Base-by-base conservation (phyloP, 179 eudicot species). In the Silene vulgaris region DNA sequence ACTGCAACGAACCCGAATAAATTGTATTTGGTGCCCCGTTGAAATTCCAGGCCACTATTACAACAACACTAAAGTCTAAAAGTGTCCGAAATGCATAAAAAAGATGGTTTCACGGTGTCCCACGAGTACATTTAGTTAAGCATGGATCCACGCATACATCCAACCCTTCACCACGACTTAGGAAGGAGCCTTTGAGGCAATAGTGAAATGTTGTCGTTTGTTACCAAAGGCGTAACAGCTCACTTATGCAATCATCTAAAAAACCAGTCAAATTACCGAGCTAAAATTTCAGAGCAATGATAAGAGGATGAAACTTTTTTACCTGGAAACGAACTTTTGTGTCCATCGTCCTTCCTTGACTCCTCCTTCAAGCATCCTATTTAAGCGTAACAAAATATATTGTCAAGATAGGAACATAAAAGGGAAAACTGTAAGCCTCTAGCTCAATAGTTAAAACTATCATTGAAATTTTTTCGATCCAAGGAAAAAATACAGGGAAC, bases 361-460 rank as follows among this genome's bases (percentile, higher is more conserved):
- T 75, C 97, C 99, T 69, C 85, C 84, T 81, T 84, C 78, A 79
- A 95, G 83, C 99, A 95, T 95, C 85, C 99, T 95, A 79, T 70
- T 43, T 78, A 75, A 50, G 72, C 48, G 35, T 62, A 65, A 74
- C 79, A 75, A 61, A 72, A 56, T 52, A 30, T 75, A 50, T 69
- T 13, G 73, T 85, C 74, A 77, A 69, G 68, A 40, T 12, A 73
- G 52, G 73, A 52, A 70, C 74, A 43, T 28, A 20, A 32, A 72
- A 45, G 23, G 13, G 28, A 32, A 13, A 60, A 59, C 40, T 19
- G 29, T 71, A 5, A 71, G 43, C 6, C 57, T 26, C 37, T 69
- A 50, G 30, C 8, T 16, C 71, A 64, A 1, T 28, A 8, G n/a
- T 54, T 7, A 32, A 32, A 12, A 60, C 26, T 16, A 23, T 23